phyloP scores from a whole-genome alignment of 129 eudicot species.

The Flaveria trinervia region DNA sequence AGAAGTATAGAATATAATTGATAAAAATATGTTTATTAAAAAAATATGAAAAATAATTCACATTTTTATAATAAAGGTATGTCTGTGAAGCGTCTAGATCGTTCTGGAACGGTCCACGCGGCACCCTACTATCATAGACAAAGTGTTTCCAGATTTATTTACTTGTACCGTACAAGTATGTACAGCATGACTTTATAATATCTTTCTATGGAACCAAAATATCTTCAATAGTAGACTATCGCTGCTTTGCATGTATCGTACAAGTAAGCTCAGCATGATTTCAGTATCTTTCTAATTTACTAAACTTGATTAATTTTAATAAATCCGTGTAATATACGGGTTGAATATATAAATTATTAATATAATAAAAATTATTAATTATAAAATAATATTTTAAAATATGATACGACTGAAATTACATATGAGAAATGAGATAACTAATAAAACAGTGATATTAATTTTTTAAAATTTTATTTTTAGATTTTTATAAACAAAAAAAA shows the following conservation, averaged over 20 bases:
- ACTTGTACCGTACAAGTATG: conserved; percentile 23
- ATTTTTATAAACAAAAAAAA: too few relatives aligned
- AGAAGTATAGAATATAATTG: background rate
- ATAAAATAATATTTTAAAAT: too few relatives aligned
- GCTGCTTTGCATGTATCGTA: background rate
- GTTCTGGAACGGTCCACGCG: conserved; percentile 22
- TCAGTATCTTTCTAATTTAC: background rate
- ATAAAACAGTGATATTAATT: too few relatives aligned
- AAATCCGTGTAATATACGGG: too few relatives aligned
- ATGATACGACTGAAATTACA: too few relatives aligned
- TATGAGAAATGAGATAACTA: too few relatives aligned
- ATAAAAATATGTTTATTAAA: background rate
- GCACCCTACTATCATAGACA: background rate
- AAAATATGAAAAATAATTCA: background rate
- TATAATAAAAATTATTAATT: too few relatives aligned
- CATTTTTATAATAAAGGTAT: background rate
- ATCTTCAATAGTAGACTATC: background rate
- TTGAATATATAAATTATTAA: too few relatives aligned
- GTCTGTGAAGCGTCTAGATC: conserved; percentile 14
- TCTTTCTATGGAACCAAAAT: background rate
- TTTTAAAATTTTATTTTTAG: too few relatives aligned
- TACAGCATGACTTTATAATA: background rate
- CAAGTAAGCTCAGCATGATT: background rate
- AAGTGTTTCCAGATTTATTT: background rate
- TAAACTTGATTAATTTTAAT: background rate